Percentiles rank a stretch among this genome's conserved stretches.
Conservation (phyloP, 495 filamentous ascomycete species). For the Aspergillus biplanus region DNA sequence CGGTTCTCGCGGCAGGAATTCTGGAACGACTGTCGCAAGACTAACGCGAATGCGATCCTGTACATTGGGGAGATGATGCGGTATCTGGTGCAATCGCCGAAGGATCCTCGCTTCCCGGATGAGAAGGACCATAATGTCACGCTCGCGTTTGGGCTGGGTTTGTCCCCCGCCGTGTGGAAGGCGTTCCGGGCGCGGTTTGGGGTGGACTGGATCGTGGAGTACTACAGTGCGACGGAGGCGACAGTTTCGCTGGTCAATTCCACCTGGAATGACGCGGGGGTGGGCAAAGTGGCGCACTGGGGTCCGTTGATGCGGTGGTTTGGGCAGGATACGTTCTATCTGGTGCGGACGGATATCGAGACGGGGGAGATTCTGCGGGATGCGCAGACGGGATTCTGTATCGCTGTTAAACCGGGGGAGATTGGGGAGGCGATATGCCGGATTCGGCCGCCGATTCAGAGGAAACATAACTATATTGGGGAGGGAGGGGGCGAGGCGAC, state of each 20-base stretch:
- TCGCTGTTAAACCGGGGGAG: neutral
- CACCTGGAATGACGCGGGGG: neutral
- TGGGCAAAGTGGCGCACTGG: constrained; percentile 6
- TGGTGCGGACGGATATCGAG: neutral
- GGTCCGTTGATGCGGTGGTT: constrained; percentile 6
- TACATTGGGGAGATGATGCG: constrained; percentile 18
- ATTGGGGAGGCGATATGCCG: constrained; percentile 5
- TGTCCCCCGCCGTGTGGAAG: constrained; percentile 3
- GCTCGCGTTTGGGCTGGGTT: constrained; percentile 1
- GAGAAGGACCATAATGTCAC: constrained; percentile 1
- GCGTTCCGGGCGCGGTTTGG: constrained; percentile 6
- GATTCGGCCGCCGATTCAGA: constrained; percentile 5
- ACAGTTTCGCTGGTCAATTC: constrained; percentile 5
- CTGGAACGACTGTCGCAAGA: constrained; percentile 11
- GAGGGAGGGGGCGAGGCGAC: constrained; percentile 1
- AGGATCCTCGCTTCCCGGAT: neutral
- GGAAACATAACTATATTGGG: constrained; percentile 7
- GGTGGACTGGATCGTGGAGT: constrained; percentile 7
- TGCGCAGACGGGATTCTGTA: neutral
- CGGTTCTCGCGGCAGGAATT: constrained; percentile 12
- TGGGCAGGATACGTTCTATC: constrained; percentile 9
- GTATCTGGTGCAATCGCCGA: constrained; percentile 8
- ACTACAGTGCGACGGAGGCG: constrained; percentile 8
- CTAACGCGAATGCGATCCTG: constrained; percentile 12
- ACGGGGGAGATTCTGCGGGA: constrained; percentile 1